Evolutionary conservation across 495 filamentous ascomycete genomes (phyloP).

Genomic region (Penicillium goetzii): DNA sequence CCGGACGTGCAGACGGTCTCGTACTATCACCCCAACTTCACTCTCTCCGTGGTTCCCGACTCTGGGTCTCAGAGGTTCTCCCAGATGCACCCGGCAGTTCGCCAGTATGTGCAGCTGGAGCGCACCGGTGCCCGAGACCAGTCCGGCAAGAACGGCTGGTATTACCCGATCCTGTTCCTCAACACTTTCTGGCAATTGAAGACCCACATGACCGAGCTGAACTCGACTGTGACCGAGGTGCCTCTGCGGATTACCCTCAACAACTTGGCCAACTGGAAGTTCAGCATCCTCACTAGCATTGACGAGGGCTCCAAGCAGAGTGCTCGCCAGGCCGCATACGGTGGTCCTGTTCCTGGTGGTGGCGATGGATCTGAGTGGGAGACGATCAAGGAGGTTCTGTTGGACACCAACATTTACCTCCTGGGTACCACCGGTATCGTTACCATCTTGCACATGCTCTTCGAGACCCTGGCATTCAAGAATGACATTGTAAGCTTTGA

Average conservation of each 20-base stretch:
- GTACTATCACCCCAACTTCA: constrained; percentile 96
- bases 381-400: constrained; percentile 89
- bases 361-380: constrained; percentile 86
- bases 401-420: constrained; percentile 93
- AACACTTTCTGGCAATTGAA: constrained; percentile 98
- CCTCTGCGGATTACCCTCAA: constrained; percentile 84
- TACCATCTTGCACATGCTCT: constrained; percentile 87
- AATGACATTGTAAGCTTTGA: constrained; percentile 74
- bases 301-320: constrained; percentile 86
- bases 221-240: constrained; percentile 83
- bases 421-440: constrained; percentile 83
- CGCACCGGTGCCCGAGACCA: constrained; percentile 71
- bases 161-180: constrained; percentile 88
- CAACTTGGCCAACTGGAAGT: constrained; percentile 89
- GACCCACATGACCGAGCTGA: constrained; percentile 87
- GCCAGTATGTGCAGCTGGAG: constrained; percentile 79
- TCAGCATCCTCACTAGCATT: constrained; percentile 77
- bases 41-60: constrained; percentile 84
- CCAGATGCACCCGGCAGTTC: constrained; percentile 71
- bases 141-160: constrained; percentile 90
- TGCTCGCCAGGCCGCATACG: constrained; percentile 68
- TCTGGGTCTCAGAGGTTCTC: constrained; percentile 66
- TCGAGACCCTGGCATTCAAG: constrained; percentile 96
- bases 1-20: constrained; percentile 67
- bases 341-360: constrained; percentile 64